phyloP scores from a whole-genome alignment of 441 rosid species.

The Pelargonium citronellum region DNA sequence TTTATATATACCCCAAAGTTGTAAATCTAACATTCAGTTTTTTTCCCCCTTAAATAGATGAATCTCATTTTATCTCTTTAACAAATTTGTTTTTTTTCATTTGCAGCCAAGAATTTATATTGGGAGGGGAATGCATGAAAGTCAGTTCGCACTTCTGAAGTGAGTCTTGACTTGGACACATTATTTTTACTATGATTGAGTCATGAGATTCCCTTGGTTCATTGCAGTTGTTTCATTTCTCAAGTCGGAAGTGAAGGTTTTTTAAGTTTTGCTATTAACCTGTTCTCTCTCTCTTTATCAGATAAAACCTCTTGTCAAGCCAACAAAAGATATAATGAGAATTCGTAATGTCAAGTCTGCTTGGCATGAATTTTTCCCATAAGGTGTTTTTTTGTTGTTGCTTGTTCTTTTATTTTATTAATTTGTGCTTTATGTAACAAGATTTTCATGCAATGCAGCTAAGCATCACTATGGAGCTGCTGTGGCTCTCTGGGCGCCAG shows the following conservation, averaged over 20 bases:
- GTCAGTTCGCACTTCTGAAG: conserved; percentile 88
- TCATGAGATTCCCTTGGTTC: neutral
- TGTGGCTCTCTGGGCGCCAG: conserved; percentile 75
- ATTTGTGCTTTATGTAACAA: conserved; percentile 12
- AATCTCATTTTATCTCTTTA: conserved; percentile 22
- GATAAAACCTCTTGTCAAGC: conserved; percentile 86
- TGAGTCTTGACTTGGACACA: conserved; percentile 35
- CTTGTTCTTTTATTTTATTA: conserved; percentile 4
- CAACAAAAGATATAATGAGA: conserved; percentile 78
- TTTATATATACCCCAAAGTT: conserved; percentile 79
- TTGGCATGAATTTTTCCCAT: conserved; percentile 92
- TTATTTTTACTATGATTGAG: conserved; percentile 4
- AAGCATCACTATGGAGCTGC: conserved; percentile 68
- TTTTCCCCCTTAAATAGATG: conserved; percentile 35
- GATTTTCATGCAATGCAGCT: conserved; percentile 46
- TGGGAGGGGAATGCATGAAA: conserved; percentile 99
- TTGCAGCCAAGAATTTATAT: conserved; percentile 88
- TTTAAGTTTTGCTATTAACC: conserved; percentile 17
- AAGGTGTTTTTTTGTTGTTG: conserved; percentile 40
- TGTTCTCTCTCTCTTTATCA: conserved; percentile 22
- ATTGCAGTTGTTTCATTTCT: neutral
- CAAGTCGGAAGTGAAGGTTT: neutral
- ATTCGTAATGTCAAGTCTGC: conserved; percentile 54
- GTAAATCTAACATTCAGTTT: conserved; percentile 71
- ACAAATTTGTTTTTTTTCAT: conserved; percentile 18